Conservation (phyloP, 345 rosid genomes). For the Syzygium aqueum region DNA sequence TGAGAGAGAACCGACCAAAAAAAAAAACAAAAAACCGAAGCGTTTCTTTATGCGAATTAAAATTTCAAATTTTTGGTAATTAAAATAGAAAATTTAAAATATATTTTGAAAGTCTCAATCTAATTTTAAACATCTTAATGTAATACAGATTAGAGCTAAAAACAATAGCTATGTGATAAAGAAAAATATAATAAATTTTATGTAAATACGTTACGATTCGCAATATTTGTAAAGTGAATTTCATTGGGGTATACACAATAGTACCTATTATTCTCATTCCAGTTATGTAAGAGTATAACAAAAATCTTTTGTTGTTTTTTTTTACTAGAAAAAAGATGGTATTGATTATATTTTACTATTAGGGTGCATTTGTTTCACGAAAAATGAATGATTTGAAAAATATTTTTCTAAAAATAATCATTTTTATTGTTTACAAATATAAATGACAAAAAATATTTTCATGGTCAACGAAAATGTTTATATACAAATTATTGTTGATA, state of each 20-base stretch:
- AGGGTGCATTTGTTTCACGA: background rate
- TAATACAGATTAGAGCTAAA: background rate
- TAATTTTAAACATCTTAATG: background rate
- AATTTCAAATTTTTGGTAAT: background rate
- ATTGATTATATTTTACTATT: background rate
- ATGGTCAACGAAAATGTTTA: too few relatives aligned
- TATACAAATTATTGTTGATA: too few relatives aligned
- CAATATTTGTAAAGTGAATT: background rate
- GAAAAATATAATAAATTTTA: background rate
- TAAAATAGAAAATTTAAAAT: background rate
- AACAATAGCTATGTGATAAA: background rate
- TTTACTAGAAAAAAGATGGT: background rate
- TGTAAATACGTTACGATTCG: background rate
- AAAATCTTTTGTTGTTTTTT: background rate
- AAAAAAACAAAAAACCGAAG: background rate
- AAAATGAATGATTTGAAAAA: background rate
- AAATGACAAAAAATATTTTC: too few relatives aligned
- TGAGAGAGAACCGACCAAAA: background rate
- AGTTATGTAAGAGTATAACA: background rate
- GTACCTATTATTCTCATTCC: background rate
- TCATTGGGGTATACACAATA: background rate
- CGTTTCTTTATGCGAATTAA: background rate
- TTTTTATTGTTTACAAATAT: too few relatives aligned
- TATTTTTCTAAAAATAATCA: background rate
- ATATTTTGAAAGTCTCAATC: background rate